These are phyloP conservation scores for Oryza glumipatula DNA, from an alignment of 176 grass and related monocot species.

Conservation along the genomic window DNA sequence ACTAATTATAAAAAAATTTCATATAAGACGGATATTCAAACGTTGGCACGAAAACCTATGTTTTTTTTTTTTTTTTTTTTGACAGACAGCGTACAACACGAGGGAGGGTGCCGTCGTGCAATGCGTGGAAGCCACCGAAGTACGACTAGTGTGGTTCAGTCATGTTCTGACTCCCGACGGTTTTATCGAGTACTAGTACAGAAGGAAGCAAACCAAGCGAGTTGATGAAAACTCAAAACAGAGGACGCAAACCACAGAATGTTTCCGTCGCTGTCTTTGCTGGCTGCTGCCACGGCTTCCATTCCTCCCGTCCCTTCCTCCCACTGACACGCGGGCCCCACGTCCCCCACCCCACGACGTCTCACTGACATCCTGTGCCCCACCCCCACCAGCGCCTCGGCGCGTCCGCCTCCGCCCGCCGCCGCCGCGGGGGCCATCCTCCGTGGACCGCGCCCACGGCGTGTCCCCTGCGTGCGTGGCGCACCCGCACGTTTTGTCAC, in stretches of 20 bases:
- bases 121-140: not conserved
- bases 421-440: not conserved
- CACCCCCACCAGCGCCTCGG: constrained; percentile 21
- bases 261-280: not conserved
- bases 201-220: not conserved
- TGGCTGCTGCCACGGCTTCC: not conserved
- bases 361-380: constrained; percentile 35
- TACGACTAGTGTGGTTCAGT: not conserved
- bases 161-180: not conserved
- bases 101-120: not conserved
- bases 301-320: not conserved
- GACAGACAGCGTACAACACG: no score
- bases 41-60: no score
- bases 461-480: not conserved
- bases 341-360: no score
- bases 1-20: no score
- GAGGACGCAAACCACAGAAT: not conserved
- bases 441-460: constrained; percentile 35
- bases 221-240: not conserved
- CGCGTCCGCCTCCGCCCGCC: constrained; percentile 35
- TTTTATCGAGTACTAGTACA: not conserved
- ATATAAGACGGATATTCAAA: no score
- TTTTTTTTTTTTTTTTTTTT: no score
- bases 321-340: not conserved
- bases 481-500: constrained; percentile 31